phyloP scores from a whole-genome alignment of 2,329 filamentous ascomycete species.

The Aureobasidium zeae region DNA sequence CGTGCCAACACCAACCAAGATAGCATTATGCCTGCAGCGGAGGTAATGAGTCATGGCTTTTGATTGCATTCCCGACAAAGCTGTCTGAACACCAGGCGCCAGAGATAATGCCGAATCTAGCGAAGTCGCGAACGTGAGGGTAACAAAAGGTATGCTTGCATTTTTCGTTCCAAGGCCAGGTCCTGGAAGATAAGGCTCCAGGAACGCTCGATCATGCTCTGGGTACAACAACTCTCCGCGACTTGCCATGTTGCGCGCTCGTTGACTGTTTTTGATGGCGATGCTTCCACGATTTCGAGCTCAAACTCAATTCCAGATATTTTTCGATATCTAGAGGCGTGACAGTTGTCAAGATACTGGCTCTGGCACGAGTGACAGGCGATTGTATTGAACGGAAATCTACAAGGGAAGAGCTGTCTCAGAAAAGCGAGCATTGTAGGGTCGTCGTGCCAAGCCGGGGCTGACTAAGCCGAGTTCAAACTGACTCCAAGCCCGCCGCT shows the following conservation, averaged over 20 bases:
- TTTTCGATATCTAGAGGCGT: too few relatives aligned
- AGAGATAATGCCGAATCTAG: slow-evolving; percentile 74
- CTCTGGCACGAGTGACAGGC: too few relatives aligned
- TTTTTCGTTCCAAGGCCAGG: not conserved
- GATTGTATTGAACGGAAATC: too few relatives aligned
- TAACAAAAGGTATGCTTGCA: slow-evolving; percentile 46
- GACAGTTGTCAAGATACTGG: too few relatives aligned
- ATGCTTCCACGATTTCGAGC: too few relatives aligned
- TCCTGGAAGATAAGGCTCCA: slow-evolving; percentile 41
- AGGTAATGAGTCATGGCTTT: slow-evolving; percentile 93
- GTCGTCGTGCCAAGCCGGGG: too few relatives aligned
- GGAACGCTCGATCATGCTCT: slow-evolving; percentile 35
- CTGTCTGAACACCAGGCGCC: slow-evolving; percentile 68
- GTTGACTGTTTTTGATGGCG: too few relatives aligned
- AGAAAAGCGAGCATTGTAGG: too few relatives aligned
- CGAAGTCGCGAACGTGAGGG: slow-evolving; percentile 83
- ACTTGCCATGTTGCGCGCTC: slow-evolving; percentile 15
- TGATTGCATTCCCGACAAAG: slow-evolving; percentile 69
- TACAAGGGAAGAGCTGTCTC: too few relatives aligned
- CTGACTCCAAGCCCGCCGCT: not conserved
- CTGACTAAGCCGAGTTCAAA: not conserved
- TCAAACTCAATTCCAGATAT: too few relatives aligned
- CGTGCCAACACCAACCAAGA: slow-evolving; percentile 76
- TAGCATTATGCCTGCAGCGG: slow-evolving; percentile 71
- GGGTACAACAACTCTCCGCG: slow-evolving; percentile 30